Conservation (phyloP, 2,329 filamentous ascomycete genomes). For the Claviceps monticola region DNA sequence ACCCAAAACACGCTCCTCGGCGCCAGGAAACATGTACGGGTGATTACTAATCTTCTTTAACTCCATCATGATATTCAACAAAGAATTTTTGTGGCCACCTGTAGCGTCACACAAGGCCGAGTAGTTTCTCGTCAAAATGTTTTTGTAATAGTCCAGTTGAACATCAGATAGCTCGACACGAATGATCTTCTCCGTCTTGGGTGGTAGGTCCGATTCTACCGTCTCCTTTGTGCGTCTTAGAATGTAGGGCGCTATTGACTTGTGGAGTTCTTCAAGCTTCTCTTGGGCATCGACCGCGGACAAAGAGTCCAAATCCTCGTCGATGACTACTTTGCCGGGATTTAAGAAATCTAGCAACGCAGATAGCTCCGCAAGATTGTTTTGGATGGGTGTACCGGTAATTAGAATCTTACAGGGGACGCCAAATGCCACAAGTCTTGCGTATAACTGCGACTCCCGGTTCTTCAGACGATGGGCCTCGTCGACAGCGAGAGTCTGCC, state of each 20-base stretch:
- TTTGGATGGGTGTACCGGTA: conserved; percentile 94
- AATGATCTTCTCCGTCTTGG: conserved; percentile 98
- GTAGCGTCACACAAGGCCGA: conserved; percentile 82
- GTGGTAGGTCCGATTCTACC: conserved; percentile 88
- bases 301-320: conserved; percentile 76
- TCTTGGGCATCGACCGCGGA: conserved; percentile 66
- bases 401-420: conserved; percentile 83
- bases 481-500: conserved; percentile 93
- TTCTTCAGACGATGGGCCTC: conserved; percentile 97
- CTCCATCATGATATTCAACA: conserved; percentile 99
- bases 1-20: conserved; percentile 75
- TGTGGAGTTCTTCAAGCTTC: conserved; percentile 76
- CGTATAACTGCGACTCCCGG: conserved; percentile 83
- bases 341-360: conserved; percentile 93
- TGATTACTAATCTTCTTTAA: conserved; percentile 98
- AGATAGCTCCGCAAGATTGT: conserved; percentile 84
- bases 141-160: conserved; percentile 97
- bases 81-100: conserved; percentile 82
- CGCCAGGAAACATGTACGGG: conserved; percentile 92
- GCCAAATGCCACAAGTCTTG: conserved; percentile 71
- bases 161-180: conserved; percentile 93
- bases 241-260: conserved; percentile 84
- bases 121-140: conserved; percentile 94
- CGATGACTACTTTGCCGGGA: conserved; percentile 82
- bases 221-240: conserved; percentile 92